A percentile compares a stretch with the other conserved stretches of the same genome.
Evolutionary conservation across 768 basidiomycete genomes (phyloP).

Genomic region (Gyrodon lividus): DNA sequence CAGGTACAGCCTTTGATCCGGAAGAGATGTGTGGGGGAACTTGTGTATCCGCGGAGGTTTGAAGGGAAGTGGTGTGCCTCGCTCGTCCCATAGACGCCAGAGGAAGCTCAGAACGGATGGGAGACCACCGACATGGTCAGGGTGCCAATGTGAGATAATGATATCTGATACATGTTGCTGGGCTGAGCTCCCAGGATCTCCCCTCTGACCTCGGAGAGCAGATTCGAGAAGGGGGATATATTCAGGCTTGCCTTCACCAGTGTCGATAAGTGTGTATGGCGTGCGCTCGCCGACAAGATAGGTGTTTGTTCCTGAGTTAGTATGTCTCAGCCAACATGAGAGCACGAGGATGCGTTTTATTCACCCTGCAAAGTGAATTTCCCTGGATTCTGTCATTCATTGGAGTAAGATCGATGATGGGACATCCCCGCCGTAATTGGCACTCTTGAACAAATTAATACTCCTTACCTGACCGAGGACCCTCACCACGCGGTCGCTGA

Average conservation of each 20-base stretch:
- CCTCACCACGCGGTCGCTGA: constrained; percentile 66
- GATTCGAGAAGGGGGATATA: constrained; percentile 68
- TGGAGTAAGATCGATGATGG: background rate
- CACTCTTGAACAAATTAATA: background rate
- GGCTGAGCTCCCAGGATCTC: background rate
- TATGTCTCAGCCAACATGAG: background rate
- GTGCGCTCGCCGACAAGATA: constrained; percentile 73
- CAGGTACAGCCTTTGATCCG: constrained; percentile 34
- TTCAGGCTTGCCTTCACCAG: constrained; percentile 68
- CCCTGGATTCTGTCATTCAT: constrained; percentile 67
- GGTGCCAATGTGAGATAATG: constrained; percentile 88
- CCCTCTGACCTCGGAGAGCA: constrained; percentile 49
- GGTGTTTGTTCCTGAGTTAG: constrained; percentile 77
- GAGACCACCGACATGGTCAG: constrained; percentile 82
- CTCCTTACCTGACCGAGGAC: constrained; percentile 70
- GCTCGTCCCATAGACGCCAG: constrained; percentile 56
- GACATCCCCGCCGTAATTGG: too few relatives aligned
- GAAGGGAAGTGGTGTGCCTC: constrained; percentile 47
- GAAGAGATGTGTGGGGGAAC: constrained; percentile 43
- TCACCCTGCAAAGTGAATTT: constrained; percentile 85
- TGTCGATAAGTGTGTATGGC: constrained; percentile 81
- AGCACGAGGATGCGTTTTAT: background rate
- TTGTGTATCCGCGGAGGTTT: constrained; percentile 76
- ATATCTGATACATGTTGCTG: constrained; percentile 73
- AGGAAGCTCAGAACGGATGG: constrained; percentile 68